phyloP scores from a whole-genome alignment of 108 stramenopile genomes.

The Thalassiosira profunda region DNA sequence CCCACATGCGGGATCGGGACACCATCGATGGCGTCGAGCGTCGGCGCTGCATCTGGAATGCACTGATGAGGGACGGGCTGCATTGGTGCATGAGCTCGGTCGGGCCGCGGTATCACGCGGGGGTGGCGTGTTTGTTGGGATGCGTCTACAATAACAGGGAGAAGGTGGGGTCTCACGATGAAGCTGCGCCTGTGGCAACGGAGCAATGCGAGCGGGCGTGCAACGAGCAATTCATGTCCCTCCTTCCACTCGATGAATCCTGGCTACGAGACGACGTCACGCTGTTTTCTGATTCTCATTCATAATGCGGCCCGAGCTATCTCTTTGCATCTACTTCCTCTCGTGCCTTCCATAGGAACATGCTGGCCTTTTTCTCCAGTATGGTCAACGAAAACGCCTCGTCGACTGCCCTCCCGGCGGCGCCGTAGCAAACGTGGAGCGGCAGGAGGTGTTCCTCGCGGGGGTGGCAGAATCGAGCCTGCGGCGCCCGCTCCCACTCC shows the following conservation, averaged over 20 bases:
- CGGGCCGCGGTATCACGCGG: constrained; percentile 19
- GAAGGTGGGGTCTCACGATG: neutral
- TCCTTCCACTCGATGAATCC: constrained; percentile 16
- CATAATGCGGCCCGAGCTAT: too few species aligned
- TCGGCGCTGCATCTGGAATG: constrained; percentile 7
- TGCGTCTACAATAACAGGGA: constrained; percentile 23
- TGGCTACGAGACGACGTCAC: constrained; percentile 12
- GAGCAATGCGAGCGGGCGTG: constrained; percentile 30
- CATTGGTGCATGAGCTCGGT: constrained; percentile 28
- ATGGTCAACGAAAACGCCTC: neutral
- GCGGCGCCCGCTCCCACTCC: constrained; percentile 52
- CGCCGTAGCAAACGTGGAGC: constrained; percentile 39
- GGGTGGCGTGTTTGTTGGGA: constrained; percentile 35
- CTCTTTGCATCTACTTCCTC: too few species aligned
- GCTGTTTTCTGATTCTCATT: too few species aligned
- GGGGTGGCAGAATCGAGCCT: constrained; percentile 47
- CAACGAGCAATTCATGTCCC: constrained; percentile 36
- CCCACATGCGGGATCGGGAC: too few species aligned
- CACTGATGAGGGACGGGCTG: constrained; percentile 27
- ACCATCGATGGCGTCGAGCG: constrained; percentile 15
- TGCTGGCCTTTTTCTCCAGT: constrained; percentile 2
- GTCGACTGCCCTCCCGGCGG: constrained; percentile 22
- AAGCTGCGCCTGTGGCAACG: constrained; percentile 2
- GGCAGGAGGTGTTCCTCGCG: constrained; percentile 66
- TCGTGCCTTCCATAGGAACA: constrained; percentile 9